These are phyloP conservation scores for Conringia planisiliqua DNA, from an alignment of 345 rosid genomes.

Conservation along the genomic window DNA sequence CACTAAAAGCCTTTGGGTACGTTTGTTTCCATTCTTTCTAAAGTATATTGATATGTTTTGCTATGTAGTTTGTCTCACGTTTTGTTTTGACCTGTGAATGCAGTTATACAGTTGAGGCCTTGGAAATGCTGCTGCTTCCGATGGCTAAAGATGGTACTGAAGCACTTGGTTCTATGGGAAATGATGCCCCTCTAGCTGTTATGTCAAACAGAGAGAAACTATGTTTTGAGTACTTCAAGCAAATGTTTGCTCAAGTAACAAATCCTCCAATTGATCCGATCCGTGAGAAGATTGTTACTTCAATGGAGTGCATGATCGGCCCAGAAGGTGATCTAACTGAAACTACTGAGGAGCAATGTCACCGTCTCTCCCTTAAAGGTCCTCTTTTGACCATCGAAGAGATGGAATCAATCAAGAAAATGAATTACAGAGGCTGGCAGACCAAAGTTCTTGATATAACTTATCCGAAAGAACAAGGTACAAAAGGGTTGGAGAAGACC, in stretches of 20 bases:
- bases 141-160: constrained; percentile 97
- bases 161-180: constrained; percentile 99
- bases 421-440: constrained; percentile 89
- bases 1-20: constrained; percentile 97
- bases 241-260: constrained; percentile 99
- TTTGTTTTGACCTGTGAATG: constrained; percentile 15
- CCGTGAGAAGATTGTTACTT: constrained; percentile 97
- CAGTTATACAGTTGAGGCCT: constrained; percentile 96
- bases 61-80: background rate
- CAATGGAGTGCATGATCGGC: constrained; percentile 99
- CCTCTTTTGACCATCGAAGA: constrained; percentile 78
- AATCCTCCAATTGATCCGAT: constrained; percentile 99
- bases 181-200: constrained; percentile 96
- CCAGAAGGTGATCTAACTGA: constrained; percentile 99
- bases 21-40: background rate
- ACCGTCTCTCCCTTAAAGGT: constrained; percentile 86
- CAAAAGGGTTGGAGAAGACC: constrained; percentile 90
- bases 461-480: constrained; percentile 68
- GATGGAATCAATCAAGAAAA: constrained; percentile 84
- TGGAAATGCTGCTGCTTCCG: constrained; percentile 98
- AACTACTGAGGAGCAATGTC: constrained; percentile 96
- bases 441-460: constrained; percentile 90
- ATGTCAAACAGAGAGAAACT: constrained; percentile 93
- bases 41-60: background rate
- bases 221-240: constrained; percentile 94